Evolutionary conservation across 441 rosid genomes (phyloP).

Genomic region (Cnidoscolus chayamansa): DNA sequence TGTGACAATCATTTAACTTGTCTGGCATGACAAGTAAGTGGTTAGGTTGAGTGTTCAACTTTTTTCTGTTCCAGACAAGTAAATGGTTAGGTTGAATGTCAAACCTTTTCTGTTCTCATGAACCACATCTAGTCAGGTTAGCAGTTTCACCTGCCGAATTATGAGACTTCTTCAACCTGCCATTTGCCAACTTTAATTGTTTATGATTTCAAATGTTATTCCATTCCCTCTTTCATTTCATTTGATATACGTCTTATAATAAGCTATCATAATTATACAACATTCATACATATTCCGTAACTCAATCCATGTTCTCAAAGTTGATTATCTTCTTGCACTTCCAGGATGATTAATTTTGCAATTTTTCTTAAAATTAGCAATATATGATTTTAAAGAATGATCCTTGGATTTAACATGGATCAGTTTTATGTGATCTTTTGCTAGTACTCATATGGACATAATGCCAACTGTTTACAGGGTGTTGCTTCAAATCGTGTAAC

Average conservation of each 20-base stretch:
- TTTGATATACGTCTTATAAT: neutral
- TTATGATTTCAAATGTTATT: neutral
- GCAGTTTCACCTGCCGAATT: neutral
- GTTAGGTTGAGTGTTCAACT: neutral
- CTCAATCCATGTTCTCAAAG: neutral
- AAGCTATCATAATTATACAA: neutral
- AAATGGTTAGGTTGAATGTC: neutral
- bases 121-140: neutral
- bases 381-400: neutral
- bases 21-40: neutral
- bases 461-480: too few relatives aligned
- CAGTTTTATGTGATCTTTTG: constrained; percentile 3
- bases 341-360: neutral
- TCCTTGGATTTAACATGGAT: neutral
- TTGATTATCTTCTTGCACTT: neutral
- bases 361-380: neutral
- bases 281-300: neutral
- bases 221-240: neutral
- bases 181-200: neutral
- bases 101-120: neutral
- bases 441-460: neutral
- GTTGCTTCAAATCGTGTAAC: neutral
- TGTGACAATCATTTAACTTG: neutral
- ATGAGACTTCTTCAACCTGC: neutral
- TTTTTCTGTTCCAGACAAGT: neutral